Conservation (phyloP, 2,329 filamentous ascomycete genomes). For the Capronia americana region DNA sequence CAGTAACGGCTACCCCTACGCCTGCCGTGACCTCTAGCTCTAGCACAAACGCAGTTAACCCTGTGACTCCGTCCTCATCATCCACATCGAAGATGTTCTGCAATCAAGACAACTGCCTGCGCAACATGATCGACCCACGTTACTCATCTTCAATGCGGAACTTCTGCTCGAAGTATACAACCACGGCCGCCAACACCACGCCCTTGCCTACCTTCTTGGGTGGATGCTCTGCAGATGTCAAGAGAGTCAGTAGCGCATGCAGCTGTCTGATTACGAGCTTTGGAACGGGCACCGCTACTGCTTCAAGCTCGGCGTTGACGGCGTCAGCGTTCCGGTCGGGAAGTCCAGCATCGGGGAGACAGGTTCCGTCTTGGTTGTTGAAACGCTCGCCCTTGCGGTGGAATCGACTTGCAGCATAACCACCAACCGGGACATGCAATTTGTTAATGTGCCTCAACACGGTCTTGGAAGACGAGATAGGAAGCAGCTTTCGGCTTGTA, state of each 20-base stretch:
- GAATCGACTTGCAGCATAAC: constrained; percentile 18
- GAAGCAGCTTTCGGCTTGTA: neutral
- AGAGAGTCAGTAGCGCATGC: constrained; percentile 35
- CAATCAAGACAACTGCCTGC: constrained; percentile 36
- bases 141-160: constrained; percentile 24
- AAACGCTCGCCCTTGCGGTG: constrained; percentile 30
- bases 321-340: constrained; percentile 17
- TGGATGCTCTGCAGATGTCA: constrained; percentile 26
- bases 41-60: constrained; percentile 22
- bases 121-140: constrained; percentile 33
- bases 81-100: constrained; percentile 26
- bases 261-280: constrained; percentile 31
- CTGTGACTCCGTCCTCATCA: constrained; percentile 27
- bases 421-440: neutral
- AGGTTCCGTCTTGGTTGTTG: constrained; percentile 27
- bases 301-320: constrained; percentile 28
- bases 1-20: constrained; percentile 5
- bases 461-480: neutral
- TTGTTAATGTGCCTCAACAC: neutral
- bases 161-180: constrained; percentile 31
- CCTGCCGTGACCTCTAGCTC: constrained; percentile 7
- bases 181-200: constrained; percentile 28
- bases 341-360: constrained; percentile 27
- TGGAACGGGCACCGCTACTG: constrained; percentile 22
- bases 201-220: constrained; percentile 45